phyloP scores from a whole-genome alignment of 495 filamentous ascomycete genomes.

The Hypomontagnella monticulosa region DNA sequence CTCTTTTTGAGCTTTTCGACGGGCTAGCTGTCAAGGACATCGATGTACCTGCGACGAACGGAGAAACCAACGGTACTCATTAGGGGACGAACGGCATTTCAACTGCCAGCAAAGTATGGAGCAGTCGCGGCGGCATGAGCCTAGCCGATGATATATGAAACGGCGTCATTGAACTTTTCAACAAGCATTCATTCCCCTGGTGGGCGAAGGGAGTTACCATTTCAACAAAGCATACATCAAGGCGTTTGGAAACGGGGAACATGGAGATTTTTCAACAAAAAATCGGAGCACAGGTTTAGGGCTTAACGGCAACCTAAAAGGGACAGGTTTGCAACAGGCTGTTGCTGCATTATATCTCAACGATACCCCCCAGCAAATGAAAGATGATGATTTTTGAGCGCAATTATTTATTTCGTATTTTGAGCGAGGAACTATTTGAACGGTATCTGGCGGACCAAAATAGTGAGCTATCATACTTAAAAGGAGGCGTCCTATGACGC shows the following conservation, averaged over 20 bases:
- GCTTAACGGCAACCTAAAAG: conserved; percentile 39
- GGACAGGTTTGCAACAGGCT: conserved; percentile 36
- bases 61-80: conserved; percentile 36
- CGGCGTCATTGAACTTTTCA: conserved; percentile 49
- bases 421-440: neutral
- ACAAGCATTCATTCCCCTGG: conserved; percentile 47
- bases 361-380: conserved; percentile 44
- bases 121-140: conserved; percentile 18
- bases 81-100: conserved; percentile 26
- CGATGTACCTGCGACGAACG: conserved; percentile 52
- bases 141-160: conserved; percentile 28
- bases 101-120: conserved; percentile 18
- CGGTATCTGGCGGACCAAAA: conserved; percentile 9
- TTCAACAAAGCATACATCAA: conserved; percentile 48
- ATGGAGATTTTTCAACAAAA: conserved; percentile 50
- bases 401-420: conserved; percentile 10
- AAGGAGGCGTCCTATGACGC: neutral
- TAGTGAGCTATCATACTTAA: neutral
- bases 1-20: conserved; percentile 87
- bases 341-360: conserved; percentile 45
- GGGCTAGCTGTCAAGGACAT: conserved; percentile 75
- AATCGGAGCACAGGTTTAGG: conserved; percentile 43
- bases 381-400: conserved; percentile 31
- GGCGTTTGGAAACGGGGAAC: conserved; percentile 45
- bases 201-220: conserved; percentile 42